Evolutionary conservation across 2,329 filamentous ascomycete species (phyloP).

Genomic region (Colletotrichum sp.): DNA sequence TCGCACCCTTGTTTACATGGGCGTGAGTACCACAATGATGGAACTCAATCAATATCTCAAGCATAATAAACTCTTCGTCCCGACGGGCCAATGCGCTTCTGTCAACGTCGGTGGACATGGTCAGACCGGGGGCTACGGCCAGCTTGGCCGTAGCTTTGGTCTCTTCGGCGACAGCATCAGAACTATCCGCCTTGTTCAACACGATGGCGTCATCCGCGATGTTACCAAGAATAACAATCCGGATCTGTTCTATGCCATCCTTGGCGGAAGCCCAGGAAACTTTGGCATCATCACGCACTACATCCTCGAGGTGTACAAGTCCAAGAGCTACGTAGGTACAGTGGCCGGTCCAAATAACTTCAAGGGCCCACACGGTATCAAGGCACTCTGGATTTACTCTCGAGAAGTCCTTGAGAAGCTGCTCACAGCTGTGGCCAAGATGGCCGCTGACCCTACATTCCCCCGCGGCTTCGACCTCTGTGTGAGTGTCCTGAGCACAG

Average conservation of each 20-base stretch:
- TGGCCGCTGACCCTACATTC: slow-evolving; percentile 46
- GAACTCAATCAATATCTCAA: slow-evolving; percentile 48
- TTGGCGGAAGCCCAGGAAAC: slow-evolving; percentile 63
- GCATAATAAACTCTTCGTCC: slow-evolving; percentile 46
- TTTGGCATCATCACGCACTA: slow-evolving; percentile 62
- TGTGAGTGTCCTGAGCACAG: slow-evolving; percentile 49
- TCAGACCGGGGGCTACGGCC: slow-evolving; percentile 53
- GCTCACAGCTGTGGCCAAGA: slow-evolving; percentile 44
- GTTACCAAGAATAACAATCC: slow-evolving; percentile 53
- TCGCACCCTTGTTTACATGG: slow-evolving; percentile 39
- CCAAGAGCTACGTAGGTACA: slow-evolving; percentile 3
- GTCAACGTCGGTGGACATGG: slow-evolving; percentile 53
- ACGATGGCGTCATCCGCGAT: slow-evolving; percentile 47
- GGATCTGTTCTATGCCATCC: slow-evolving; percentile 65
- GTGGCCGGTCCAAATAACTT: background rate
- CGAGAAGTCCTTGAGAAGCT: slow-evolving; percentile 41
- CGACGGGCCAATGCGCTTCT: slow-evolving; percentile 49
- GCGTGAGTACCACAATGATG: slow-evolving; percentile 45
- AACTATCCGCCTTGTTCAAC: slow-evolving; percentile 51
- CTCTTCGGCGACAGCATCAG: slow-evolving; percentile 59
- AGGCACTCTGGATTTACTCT: slow-evolving; percentile 46
- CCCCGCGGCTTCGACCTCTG: slow-evolving; percentile 53
- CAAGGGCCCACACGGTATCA: slow-evolving; percentile 44
- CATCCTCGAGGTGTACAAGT: slow-evolving; percentile 48
- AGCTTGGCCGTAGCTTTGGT: slow-evolving; percentile 53